A percentile compares a stretch with the other conserved stretches of the same genome.
phyloP scores from a whole-genome alignment of 768 basidiomycete species.

The Tricholoma matsutake region DNA sequence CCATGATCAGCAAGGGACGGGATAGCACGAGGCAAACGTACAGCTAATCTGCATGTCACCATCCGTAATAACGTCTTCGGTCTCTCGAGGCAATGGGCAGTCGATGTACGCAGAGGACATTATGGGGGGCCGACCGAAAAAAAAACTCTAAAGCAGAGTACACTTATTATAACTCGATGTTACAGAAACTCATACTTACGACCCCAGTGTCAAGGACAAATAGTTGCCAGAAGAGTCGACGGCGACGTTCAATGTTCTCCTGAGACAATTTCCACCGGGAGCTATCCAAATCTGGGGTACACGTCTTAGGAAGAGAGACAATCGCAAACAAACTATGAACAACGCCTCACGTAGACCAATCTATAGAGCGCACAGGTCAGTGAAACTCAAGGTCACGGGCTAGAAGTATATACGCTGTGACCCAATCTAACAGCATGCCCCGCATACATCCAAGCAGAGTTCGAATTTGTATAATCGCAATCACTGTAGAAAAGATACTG shows the following conservation, averaged over 20 bases:
- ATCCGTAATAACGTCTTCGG: conserved; percentile 27
- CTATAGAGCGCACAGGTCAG: conserved; percentile 18
- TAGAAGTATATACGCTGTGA: conserved; percentile 53
- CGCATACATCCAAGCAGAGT: conserved; percentile 52
- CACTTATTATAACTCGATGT: neutral
- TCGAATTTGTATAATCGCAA: conserved; percentile 41
- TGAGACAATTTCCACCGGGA: conserved; percentile 57
- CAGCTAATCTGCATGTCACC: conserved; percentile 41
- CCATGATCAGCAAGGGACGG: neutral
- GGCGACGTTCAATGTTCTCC: conserved; percentile 43
- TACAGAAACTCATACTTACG: conserved; percentile 32
- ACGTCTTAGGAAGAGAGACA: conserved; percentile 2
- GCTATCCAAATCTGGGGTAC: conserved; percentile 51
- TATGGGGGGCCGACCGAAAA: conserved; percentile 56
- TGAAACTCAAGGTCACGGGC: neutral
- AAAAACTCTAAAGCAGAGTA: conserved; percentile 46
- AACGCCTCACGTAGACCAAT: conserved; percentile 50
- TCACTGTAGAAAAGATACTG: conserved; percentile 60
- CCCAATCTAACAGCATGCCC: conserved; percentile 58
- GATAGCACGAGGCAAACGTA: conserved; percentile 21
- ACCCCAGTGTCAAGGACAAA: conserved; percentile 60
- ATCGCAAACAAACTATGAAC: neutral
- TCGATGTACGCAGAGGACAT: conserved; percentile 54
- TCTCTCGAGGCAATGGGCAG: conserved; percentile 49
- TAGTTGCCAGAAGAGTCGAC: conserved; percentile 66